Percentiles rank a stretch among this genome's conserved stretches.
phyloP scores from a whole-genome alignment of 2,329 filamentous ascomycete species.

The Talaromyces sp. region DNA sequence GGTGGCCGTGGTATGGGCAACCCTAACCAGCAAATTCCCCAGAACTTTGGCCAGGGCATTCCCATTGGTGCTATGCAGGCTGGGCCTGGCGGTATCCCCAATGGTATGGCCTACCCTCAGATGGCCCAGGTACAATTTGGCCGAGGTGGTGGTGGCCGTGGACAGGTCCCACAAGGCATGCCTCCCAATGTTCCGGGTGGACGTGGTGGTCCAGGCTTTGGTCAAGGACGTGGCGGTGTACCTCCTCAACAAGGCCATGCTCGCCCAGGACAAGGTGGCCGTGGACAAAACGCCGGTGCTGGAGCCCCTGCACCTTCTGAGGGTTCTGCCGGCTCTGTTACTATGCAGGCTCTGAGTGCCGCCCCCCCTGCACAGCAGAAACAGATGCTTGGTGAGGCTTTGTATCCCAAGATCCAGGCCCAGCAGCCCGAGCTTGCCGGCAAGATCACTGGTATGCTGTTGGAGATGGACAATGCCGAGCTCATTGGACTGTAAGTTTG shows the following conservation, averaged over 20 bases:
- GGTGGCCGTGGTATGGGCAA: slow-evolving; percentile 75
- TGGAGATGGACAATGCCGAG: slow-evolving; percentile 98
- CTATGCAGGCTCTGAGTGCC: slow-evolving; percentile 46
- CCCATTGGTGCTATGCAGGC: slow-evolving; percentile 51
- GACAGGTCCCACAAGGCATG: slow-evolving; percentile 49
- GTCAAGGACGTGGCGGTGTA: slow-evolving; percentile 40
- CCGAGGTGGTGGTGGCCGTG: slow-evolving; percentile 64
- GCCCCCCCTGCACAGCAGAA: slow-evolving; percentile 76
- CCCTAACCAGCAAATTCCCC: slow-evolving; percentile 75
- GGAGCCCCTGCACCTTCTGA: slow-evolving; percentile 28
- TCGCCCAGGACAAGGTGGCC: slow-evolving; percentile 36
- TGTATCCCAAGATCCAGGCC: slow-evolving; percentile 96
- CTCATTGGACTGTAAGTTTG: slow-evolving; percentile 85
- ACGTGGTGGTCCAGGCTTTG: slow-evolving; percentile 42
- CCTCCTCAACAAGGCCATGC: slow-evolving; percentile 34
- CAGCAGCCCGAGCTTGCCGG: slow-evolving; percentile 94
- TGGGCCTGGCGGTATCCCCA: slow-evolving; percentile 65
- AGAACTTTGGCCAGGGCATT: slow-evolving; percentile 72
- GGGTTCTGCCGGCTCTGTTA: slow-evolving; percentile 37
- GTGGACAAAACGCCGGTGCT: slow-evolving; percentile 29
- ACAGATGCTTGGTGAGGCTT: slow-evolving; percentile 94
- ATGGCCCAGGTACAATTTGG: slow-evolving; percentile 74
- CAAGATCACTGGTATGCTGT: slow-evolving; percentile 99
- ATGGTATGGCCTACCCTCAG: slow-evolving; percentile 72
- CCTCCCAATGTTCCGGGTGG: slow-evolving; percentile 31